phyloP scores from a whole-genome alignment of 2,329 filamentous ascomycete species.

The Colletotrichum euphorbiae region DNA sequence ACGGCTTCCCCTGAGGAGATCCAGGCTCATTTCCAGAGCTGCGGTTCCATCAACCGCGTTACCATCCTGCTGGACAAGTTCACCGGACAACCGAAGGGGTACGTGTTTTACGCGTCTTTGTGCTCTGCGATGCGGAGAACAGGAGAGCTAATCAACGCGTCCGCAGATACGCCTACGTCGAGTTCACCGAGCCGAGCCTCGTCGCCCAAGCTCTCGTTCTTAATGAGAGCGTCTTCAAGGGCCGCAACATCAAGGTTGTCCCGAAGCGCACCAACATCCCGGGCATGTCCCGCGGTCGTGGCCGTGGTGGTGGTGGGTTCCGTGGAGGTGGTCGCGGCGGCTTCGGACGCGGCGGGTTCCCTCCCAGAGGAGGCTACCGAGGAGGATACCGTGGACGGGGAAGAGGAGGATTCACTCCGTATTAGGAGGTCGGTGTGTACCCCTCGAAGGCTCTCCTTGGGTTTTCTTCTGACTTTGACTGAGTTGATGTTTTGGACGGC shows the following conservation, averaged over 20 bases:
- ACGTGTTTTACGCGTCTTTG: slow-evolving; percentile 51
- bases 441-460: slow-evolving; percentile 1
- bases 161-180: slow-evolving; percentile 94
- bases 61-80: slow-evolving; percentile 99
- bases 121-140: no score
- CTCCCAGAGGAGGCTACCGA: slow-evolving; percentile 70
- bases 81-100: slow-evolving; percentile 99
- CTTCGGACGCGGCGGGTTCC: slow-evolving; percentile 61
- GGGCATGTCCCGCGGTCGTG: slow-evolving; percentile 87
- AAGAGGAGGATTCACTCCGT: slow-evolving; percentile 73
- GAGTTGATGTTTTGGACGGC: not conserved
- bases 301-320: slow-evolving; percentile 63
- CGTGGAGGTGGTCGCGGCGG: slow-evolving; percentile 65
- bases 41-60: slow-evolving; percentile 96
- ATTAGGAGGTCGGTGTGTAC: slow-evolving; percentile 56
- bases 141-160: not conserved
- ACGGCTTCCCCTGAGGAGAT: slow-evolving; percentile 97
- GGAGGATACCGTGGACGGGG: slow-evolving; percentile 75
- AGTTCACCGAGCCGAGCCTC: slow-evolving; percentile 93
- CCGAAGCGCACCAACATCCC: slow-evolving; percentile 98
- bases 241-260: slow-evolving; percentile 91
- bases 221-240: slow-evolving; percentile 96
- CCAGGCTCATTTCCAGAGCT: slow-evolving; percentile 97
- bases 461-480: not conserved
- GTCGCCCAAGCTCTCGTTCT: slow-evolving; percentile 94